These are phyloP conservation scores for Wickerhamomyces ciferrii DNA, from an alignment of 805 yeast species.

Conservation along the genomic window DNA sequence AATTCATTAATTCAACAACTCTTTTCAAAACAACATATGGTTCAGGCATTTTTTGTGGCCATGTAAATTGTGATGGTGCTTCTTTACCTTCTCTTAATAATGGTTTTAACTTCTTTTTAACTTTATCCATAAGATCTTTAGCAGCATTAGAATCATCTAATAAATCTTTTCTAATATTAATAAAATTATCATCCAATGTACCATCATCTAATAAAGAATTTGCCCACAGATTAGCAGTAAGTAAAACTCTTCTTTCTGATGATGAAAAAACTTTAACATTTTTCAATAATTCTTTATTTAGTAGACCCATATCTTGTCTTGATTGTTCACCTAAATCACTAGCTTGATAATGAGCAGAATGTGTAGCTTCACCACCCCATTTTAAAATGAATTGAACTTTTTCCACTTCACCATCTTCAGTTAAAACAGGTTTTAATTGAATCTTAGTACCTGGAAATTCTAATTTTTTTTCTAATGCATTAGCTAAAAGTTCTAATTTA, in stretches of 20 bases:
- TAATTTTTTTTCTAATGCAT: conserved; percentile 85
- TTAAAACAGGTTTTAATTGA: conserved; percentile 85
- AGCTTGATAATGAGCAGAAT: conserved; percentile 92
- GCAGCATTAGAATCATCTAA: conserved; percentile 98
- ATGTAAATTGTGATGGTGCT: conserved; percentile 95
- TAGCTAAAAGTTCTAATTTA: conserved; percentile 70
- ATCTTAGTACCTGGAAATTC: conserved; percentile 94
- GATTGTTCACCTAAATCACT: conserved; percentile 93
- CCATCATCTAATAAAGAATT: conserved; percentile 53
- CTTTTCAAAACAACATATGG: conserved; percentile 92
- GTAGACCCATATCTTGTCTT: conserved; percentile 83
- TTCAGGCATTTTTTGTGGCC: conserved; percentile 99
- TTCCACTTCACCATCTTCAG: conserved; percentile 68
- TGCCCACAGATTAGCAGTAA: conserved; percentile 87
- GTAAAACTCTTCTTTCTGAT: conserved; percentile 90
- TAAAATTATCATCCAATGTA: conserved; percentile 68
- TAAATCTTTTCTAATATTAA: conserved; percentile 81
- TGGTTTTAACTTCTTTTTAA: conserved; percentile 93
- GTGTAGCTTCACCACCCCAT: conserved; percentile 99
- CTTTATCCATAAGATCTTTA: conserved; percentile 95
- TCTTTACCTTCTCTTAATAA: conserved; percentile 91
- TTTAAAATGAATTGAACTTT: conserved; percentile 93
- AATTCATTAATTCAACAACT: conserved; percentile 93
- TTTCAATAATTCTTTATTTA: conserved; percentile 79
- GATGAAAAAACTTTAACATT: conserved; percentile 86